phyloP scores from a whole-genome alignment of 345 rosid genomes.

The Citrus unshiu region DNA sequence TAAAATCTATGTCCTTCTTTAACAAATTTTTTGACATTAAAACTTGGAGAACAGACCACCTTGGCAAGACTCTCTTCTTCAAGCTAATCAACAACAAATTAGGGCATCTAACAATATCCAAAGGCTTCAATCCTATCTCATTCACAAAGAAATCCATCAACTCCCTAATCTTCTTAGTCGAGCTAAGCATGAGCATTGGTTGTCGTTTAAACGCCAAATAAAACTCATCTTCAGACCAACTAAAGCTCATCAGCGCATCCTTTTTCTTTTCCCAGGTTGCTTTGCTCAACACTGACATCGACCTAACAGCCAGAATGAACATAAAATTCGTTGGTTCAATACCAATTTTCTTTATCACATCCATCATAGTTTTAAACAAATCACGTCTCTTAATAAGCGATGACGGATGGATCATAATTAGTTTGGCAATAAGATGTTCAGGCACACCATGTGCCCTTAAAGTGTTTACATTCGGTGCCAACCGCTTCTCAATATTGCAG shows the following conservation, averaged over 20 bases:
- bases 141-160: slow-evolving; percentile 24
- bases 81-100: slow-evolving; percentile 25
- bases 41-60: slow-evolving; percentile 21
- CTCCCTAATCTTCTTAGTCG: slow-evolving; percentile 19
- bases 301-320: slow-evolving; percentile 18
- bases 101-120: slow-evolving; percentile 20
- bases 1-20: not conserved
- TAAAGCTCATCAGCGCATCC: slow-evolving; percentile 20
- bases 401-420: not conserved
- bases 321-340: slow-evolving; percentile 4
- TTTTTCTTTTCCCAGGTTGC: slow-evolving; percentile 18
- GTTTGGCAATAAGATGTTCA: slow-evolving; percentile 1
- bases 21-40: slow-evolving; percentile 19
- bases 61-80: slow-evolving; percentile 23
- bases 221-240: slow-evolving; percentile 31
- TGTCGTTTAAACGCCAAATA: slow-evolving; percentile 23
- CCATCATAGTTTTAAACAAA: slow-evolving; percentile 14
- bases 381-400: slow-evolving; percentile 1
- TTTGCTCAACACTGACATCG: not conserved
- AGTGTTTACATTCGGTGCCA: slow-evolving; percentile 18
- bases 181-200: slow-evolving; percentile 14
- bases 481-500: not conserved
- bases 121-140: slow-evolving; percentile 18
- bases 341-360: slow-evolving; percentile 18
- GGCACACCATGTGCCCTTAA: slow-evolving; percentile 28